Conservation (phyloP, 1,139 yeast species). For the Pneumocystis wakefieldiae region DNA sequence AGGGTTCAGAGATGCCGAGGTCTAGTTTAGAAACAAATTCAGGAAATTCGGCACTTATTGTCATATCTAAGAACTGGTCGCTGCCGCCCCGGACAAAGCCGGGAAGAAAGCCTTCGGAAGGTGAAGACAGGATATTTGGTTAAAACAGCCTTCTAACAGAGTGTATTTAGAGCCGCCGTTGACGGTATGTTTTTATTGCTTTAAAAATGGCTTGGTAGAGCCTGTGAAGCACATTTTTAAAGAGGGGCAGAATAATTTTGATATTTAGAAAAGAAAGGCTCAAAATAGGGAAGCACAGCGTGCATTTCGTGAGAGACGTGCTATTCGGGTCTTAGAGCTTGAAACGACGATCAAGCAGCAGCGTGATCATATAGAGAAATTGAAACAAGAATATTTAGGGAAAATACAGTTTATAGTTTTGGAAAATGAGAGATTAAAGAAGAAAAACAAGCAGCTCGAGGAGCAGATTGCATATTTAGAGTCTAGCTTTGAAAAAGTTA, state of each 20-base stretch:
- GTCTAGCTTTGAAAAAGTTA: constrained; percentile 14
- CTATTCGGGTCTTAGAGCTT: constrained; percentile 41
- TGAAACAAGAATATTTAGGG: constrained; percentile 18
- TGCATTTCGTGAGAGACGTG: constrained; percentile 74
- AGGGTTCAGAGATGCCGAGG: too few species aligned
- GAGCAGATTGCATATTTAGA: constrained; percentile 18
- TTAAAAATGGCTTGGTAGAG: neutral
- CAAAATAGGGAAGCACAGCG: constrained; percentile 92
- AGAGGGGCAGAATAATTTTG: constrained; percentile 25
- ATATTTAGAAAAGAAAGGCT: constrained; percentile 62
- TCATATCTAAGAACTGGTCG: constrained; percentile 10
- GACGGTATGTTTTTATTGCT: neutral
- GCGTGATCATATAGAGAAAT: constrained; percentile 36
- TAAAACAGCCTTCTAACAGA: neutral
- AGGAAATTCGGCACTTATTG: neutral
- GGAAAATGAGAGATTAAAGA: constrained; percentile 23
- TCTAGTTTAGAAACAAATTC: neutral
- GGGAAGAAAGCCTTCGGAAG: constrained; percentile 6
- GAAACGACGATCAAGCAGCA: constrained; percentile 20
- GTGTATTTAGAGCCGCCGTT: neutral
- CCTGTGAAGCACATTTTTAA: neutral
- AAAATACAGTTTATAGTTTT: constrained; percentile 7
- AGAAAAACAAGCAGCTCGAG: constrained; percentile 24
- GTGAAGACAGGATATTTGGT: neutral
- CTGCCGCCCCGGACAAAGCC: constrained; percentile 10